Base-by-base conservation (phyloP, 305 asterid genomes). In the Coffea humblotiana region DNA sequence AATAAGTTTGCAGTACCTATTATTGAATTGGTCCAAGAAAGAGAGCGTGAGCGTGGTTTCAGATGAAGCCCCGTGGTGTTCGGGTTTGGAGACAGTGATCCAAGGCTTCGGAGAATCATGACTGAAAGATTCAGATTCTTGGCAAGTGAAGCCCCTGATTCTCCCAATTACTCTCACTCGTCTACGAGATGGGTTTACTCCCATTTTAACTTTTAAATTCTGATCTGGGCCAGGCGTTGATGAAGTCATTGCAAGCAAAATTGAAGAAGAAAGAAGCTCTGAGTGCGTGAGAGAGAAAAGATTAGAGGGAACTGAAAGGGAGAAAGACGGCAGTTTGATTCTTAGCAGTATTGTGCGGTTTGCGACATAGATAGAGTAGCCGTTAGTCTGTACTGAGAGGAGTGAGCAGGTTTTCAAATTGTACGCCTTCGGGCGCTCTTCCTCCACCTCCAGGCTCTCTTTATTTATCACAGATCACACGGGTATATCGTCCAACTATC, bases 141-240 rank as follows among this genome's bases (percentile, higher is more conserved):
- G 81, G 23, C 80, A 84, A 0, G 88, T 83, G 52, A 86, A 87
- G 43, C 82, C 89, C 85, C 93, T 82, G 14, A 94, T 83, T 84
- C 81, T 92, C 3, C 96, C 96, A 0, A 92, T 76, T 63, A 94
- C 76, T 83, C 94, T 87, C 21, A 90, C 91, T 52, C 79, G 58
- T 51, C 19, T 88, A 21, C 74, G 80, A 32, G 90, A 80, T 40
- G 86, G 80, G 72, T 77, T 80, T 13, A 82, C 3, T 13, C 47
- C 40, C 56, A 9, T 45, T 16, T 43, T 61, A 7, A 13, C 58
- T 16, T 43, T 76, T 21, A 61, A n/a, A n/a, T 61, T 54, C 1
- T 15, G 72, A 63, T 63, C 67, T 32, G 48, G 67, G 72, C 77
- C 90, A 25, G 81, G 80, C 72, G 76, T 71, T 45, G 61, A 18